phyloP scores from a whole-genome alignment of 73 alveolate genomes.

The Uronychia setigera region DNA sequence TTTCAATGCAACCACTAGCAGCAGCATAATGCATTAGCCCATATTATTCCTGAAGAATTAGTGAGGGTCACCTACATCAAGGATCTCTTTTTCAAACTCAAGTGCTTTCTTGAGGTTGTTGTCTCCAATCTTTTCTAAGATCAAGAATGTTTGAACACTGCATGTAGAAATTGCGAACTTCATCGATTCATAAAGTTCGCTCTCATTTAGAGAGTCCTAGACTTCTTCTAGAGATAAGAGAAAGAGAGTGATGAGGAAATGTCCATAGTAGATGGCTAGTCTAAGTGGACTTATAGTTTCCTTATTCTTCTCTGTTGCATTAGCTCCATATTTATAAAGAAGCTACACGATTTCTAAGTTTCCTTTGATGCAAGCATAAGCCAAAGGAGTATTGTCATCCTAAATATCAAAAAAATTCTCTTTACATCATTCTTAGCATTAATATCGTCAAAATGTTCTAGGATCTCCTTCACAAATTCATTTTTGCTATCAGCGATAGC shows the following conservation, averaged over 20 bases:
- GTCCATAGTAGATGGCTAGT: slow-evolving; percentile 38
- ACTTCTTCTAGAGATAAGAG: slow-evolving; percentile 35
- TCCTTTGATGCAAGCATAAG: slow-evolving; percentile 47
- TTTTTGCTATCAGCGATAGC: slow-evolving; percentile 31
- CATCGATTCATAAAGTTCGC: not conserved
- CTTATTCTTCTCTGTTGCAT: slow-evolving; percentile 16
- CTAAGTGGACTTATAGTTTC: slow-evolving; percentile 23
- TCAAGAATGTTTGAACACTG: not conserved
- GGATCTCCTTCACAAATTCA: slow-evolving; percentile 5
- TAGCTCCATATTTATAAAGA: slow-evolving; percentile 25
- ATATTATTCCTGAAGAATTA: not conserved
- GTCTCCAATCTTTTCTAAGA: not conserved
- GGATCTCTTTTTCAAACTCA: not conserved
- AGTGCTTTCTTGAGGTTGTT: not conserved
- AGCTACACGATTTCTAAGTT: slow-evolving; percentile 35
- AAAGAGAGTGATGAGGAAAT: slow-evolving; percentile 41
- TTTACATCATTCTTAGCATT: slow-evolving; percentile 32
- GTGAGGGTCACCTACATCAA: not conserved
- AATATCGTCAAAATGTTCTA: slow-evolving; percentile 7
- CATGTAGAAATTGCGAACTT: not conserved
- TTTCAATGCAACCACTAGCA: not conserved
- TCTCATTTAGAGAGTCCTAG: slow-evolving; percentile 5
- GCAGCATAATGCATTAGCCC: slow-evolving; percentile 1
- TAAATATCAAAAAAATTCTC: not conserved
- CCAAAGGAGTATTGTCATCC: slow-evolving; percentile 51